A percentile compares a stretch with the other conserved stretches of the same genome.
Evolutionary conservation across 306 rosid species (phyloP).

Genomic region (Vicia faba): DNA sequence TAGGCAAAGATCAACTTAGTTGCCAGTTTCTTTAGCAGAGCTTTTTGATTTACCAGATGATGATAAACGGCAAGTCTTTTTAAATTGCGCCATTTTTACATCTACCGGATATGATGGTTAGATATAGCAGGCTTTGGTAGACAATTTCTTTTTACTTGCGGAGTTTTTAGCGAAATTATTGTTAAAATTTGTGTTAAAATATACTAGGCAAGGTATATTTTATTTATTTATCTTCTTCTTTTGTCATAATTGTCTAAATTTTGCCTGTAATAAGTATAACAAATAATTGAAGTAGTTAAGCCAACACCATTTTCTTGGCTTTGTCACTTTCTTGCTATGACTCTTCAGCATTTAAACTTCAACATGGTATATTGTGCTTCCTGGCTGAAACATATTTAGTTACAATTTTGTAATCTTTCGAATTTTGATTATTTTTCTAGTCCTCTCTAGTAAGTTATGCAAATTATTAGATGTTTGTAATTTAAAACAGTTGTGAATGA

Average conservation of each 20-base stretch:
- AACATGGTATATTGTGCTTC: background rate
- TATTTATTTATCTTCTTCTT: slow-evolving; percentile 25
- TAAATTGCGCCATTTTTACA: slow-evolving; percentile 35
- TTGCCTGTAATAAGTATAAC: slow-evolving; percentile 24
- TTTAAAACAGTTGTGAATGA: no score
- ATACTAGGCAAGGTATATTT: no score
- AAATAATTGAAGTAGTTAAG: slow-evolving; percentile 25
- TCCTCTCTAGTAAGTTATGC: no score
- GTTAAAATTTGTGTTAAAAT: slow-evolving; percentile 43
- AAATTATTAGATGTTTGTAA: no score
- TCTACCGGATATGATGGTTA: background rate
- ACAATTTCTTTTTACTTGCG: slow-evolving; percentile 34
- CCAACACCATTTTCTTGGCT: background rate
- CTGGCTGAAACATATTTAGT: no score
- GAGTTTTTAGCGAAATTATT: slow-evolving; percentile 34
- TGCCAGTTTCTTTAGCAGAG: slow-evolving; percentile 50
- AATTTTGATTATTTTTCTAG: no score
- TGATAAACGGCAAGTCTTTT: slow-evolving; percentile 47
- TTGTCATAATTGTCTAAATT: slow-evolving; percentile 30
- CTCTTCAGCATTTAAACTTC: slow-evolving; percentile 2
- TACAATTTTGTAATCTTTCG: no score
- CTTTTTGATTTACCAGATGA: slow-evolving; percentile 62
- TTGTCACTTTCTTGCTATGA: background rate
- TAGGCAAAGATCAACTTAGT: slow-evolving; percentile 57
- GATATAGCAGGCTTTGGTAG: slow-evolving; percentile 46